Base-by-base conservation (phyloP, 495 filamentous ascomycete species). In the Talaromyces ruber region DNA sequence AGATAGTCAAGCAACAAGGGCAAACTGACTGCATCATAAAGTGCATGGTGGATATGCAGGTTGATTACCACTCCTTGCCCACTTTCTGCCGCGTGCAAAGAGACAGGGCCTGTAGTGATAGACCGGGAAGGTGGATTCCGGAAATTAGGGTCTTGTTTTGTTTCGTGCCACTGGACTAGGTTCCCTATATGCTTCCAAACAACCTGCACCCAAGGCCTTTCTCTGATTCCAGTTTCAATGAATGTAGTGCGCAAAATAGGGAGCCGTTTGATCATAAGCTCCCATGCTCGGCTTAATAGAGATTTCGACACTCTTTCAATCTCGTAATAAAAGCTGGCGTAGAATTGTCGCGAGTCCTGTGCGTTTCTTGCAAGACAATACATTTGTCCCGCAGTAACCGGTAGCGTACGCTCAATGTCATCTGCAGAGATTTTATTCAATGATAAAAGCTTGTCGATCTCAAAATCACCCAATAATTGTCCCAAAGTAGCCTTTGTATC, bases 21-120 rank as follows among this genome's bases (percentile, higher is more conserved):
- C 16, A 76, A 66, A 58, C 68, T 69, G 28, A 74, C 62, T 18
- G 69, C 73, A 55, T 76, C 73, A 47, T 76, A 76, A 24, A 76
- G 66, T 18, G 72, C 73, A 58, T 76, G 73, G 58, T 76, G 73
- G 18, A 76, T 70, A n/a, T 71, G 71, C 51, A 75, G 61, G 50
- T 60, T 62, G 34, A 76, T 60, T 24, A 63, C 64, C 34, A 65
- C 68, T 1, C 67, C 68, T 8, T 63, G 22, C 18, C 45, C 25
- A 2, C 64, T 72, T 30, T 68, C 65, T 24, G 62, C 66, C 21
- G 69, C 73, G 64, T 68, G 71, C 30, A 76, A 52, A 34, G 64
- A 59, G 39, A 66, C 69, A 4, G 70, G 70, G 7, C 66, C 61
- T 26, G 63, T 56, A 28, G 67, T 65, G 45, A 68, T 64, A 29